These are phyloP conservation scores for Bolboschoenoplectus hybrid DNA, from an alignment of 202 grass and related monocot genomes.

Conservation along the genomic window DNA sequence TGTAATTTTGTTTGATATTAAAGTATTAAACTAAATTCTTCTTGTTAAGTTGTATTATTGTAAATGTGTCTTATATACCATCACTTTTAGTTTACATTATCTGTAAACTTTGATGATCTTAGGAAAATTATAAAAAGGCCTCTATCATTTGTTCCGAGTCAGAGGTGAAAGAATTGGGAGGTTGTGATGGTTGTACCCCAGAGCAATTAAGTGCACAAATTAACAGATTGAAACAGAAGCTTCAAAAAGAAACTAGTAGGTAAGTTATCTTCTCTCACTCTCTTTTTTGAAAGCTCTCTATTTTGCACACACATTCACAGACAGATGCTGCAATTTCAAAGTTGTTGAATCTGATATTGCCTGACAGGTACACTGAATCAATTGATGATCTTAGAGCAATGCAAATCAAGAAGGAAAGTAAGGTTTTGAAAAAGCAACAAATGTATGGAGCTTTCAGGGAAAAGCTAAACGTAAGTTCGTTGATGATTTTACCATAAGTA, in stretches of 20 bases:
- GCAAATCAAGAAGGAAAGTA: conserved; percentile 60
- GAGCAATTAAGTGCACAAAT: conserved; percentile 71
- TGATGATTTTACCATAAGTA: conserved; percentile 3
- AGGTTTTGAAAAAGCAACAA: conserved; percentile 63
- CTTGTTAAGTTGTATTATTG: conserved; percentile 5
- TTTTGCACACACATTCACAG: background rate
- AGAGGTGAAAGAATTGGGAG: conserved; percentile 69
- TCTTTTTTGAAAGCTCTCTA: background rate
- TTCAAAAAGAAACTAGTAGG: conserved; percentile 85
- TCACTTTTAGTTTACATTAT: background rate
- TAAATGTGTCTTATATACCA: background rate
- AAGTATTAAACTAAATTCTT: background rate
- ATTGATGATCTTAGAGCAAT: conserved; percentile 86
- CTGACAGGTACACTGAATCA: conserved; percentile 57
- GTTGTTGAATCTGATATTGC: conserved; percentile 18
- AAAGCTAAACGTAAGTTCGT: conserved; percentile 76
- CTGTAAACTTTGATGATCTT: background rate
- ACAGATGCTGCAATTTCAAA: conserved; percentile 1
- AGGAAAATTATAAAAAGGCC: conserved; percentile 80
- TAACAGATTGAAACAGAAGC: conserved; percentile 64
- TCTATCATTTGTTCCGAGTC: conserved; percentile 75
- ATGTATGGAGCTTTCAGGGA: conserved; percentile 70
- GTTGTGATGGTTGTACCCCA: conserved; percentile 52
- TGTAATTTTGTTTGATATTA: background rate
- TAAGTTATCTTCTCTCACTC: conserved; percentile 37